Evolutionary conservation across 2,329 filamentous ascomycete genomes (phyloP), one percentile per base, ranked within the genome.

Genomic region (Talaromyces rugulosus): DNA sequence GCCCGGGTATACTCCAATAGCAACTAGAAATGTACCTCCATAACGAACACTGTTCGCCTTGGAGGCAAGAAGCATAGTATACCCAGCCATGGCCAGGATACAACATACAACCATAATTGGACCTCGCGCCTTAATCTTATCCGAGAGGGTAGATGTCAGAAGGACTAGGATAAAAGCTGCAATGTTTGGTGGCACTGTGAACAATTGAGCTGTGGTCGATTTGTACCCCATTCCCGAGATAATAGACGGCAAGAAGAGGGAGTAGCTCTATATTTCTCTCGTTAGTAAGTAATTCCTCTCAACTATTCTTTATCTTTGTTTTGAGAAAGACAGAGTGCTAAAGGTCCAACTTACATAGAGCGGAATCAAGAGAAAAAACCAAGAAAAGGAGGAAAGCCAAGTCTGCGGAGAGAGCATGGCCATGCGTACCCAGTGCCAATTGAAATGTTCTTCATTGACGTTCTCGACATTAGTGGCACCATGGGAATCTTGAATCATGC

Each of bases 161-260:
- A 78, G 67, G 28, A 77, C 74, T 12, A 66, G 62, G 8, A 75
- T 34, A 63, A 74, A 74, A 18, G 70, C 74, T 5, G 68, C 66
- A 60, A 76, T 68, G 53, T 75, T 75, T 3, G 75, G 73, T 12
- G 75, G 75, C 1, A 74, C 74, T 3, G 74, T 77, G 27, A 77
- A 71, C 3, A 77, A 68, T 64, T 78, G 75, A 11, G 72, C 70
- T 5, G 58, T 74, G 14, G 79, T 75, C 3, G 72, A 70, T 31
- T 65, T 73, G 66, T 80, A 80, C 4, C 77, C 77, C 33, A 81
- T 70, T 4, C 72, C 75, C 7, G 69, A 69, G 65, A 81, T 77
- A 66, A 81, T 81, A 34, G 75, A 75, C 0, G 79, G 78, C 1
- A 81, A 70, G 68, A 81, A 81, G n/a, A 81, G 71, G 62, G 70